Conservation (phyloP, 257 asterid genomes). For the Prunella vulgaris region DNA sequence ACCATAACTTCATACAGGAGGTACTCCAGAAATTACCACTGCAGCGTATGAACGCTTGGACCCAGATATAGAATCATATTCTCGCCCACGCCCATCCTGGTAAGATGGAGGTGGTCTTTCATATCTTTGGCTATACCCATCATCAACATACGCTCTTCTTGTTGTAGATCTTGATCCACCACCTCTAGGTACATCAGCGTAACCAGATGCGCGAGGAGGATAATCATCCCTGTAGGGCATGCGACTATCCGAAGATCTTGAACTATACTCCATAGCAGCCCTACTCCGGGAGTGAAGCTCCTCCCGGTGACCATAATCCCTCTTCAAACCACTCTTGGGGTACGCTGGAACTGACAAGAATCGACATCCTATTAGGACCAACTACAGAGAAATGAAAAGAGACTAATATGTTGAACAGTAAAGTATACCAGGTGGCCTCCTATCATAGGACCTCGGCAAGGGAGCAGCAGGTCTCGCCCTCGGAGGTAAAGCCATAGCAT, state of each 20-base stretch:
- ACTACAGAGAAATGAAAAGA: slow-evolving; percentile 8
- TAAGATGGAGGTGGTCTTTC: slow-evolving; percentile 82
- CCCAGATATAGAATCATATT: slow-evolving; percentile 72
- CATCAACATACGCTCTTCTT: slow-evolving; percentile 80
- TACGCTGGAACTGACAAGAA: slow-evolving; percentile 57
- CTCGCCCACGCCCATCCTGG: slow-evolving; percentile 71
- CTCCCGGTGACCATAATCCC: slow-evolving; percentile 79
- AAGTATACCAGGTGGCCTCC: slow-evolving; percentile 83
- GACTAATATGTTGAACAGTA: not conserved
- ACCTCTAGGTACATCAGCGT: slow-evolving; percentile 72
- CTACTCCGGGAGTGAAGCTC: slow-evolving; percentile 77
- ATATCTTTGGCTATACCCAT: slow-evolving; percentile 69
- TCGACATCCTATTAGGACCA: not conserved
- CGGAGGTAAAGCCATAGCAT: slow-evolving; percentile 59
- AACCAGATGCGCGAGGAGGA: slow-evolving; percentile 69
- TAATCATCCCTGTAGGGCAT: slow-evolving; percentile 70
- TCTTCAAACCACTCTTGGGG: slow-evolving; percentile 60
- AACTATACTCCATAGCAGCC: slow-evolving; percentile 53
- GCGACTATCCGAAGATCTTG: slow-evolving; percentile 76
- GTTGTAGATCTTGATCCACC: slow-evolving; percentile 60
- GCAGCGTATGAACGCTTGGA: slow-evolving; percentile 84
- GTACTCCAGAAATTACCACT: slow-evolving; percentile 42
- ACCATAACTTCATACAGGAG: not conserved
- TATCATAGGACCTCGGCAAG: slow-evolving; percentile 72
- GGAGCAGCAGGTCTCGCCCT: slow-evolving; percentile 74